Conservation (phyloP, 2,329 filamentous ascomycete species). For the Aspergillus texensis region DNA sequence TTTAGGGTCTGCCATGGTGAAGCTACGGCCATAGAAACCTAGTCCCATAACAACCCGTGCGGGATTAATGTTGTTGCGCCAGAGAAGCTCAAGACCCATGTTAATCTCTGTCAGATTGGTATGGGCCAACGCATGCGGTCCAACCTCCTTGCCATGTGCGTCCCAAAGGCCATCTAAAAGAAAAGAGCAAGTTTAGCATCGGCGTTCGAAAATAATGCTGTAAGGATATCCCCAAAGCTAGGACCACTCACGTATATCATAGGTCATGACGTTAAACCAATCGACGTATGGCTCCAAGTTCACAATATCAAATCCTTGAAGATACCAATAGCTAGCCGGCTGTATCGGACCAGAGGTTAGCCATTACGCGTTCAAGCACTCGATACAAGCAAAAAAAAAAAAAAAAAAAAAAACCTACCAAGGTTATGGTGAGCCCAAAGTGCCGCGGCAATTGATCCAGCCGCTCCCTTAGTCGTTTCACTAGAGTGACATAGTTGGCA, state of each 20-base stretch:
- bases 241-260: conserved; percentile 22
- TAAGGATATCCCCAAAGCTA: not conserved
- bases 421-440: conserved; percentile 14
- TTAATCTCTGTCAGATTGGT: conserved; percentile 35
- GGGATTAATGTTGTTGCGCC: conserved; percentile 48
- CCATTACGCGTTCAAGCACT: not conserved
- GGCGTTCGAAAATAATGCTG: not conserved
- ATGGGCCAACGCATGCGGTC: conserved; percentile 19
- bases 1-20: conserved; percentile 9
- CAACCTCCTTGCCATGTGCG: conserved; percentile 13
- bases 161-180: conserved; percentile 27
- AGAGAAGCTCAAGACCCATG: conserved; percentile 47
- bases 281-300: conserved; percentile 16
- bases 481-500: conserved; percentile 14
- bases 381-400: not conserved
- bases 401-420: conserved; percentile 6
- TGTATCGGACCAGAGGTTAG: not conserved
- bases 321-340: conserved; percentile 21
- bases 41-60: conserved; percentile 49
- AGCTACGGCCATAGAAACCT: conserved; percentile 47
- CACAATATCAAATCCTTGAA: conserved; percentile 15
- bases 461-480: conserved; percentile 7
- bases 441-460: conserved; percentile 3
- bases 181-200: not conserved
- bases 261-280: conserved; percentile 27